phyloP scores from a whole-genome alignment of 139 green algal species.

The Bryopsis sp. region DNA sequence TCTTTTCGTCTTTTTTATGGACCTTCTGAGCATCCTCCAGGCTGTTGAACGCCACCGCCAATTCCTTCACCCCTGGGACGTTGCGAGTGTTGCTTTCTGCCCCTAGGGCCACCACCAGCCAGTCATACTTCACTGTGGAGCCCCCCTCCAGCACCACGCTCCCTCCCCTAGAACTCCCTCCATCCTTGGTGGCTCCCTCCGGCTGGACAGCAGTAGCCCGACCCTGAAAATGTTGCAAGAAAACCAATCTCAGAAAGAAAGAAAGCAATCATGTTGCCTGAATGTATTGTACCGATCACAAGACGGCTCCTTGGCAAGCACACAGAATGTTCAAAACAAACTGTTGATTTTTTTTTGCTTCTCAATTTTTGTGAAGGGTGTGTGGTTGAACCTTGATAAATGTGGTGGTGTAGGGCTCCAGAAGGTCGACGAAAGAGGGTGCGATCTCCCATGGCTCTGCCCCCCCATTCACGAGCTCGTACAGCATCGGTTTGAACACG shows the following conservation, averaged over 20 bases:
- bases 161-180: slow-evolving; percentile 12
- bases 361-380: not conserved
- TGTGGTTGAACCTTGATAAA: slow-evolving; percentile 65
- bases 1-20: too few species aligned
- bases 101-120: slow-evolving; percentile 38
- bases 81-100: slow-evolving; percentile 33
- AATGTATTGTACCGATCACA: too few species aligned
- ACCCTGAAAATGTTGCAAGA: not conserved
- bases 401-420: slow-evolving; percentile 70
- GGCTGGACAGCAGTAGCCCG: not conserved
- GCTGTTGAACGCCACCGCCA: slow-evolving; percentile 67
- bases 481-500: slow-evolving; percentile 98
- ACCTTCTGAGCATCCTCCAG: slow-evolving; percentile 61
- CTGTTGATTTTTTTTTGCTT: too few species aligned
- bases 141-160: slow-evolving; percentile 28
- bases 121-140: slow-evolving; percentile 21
- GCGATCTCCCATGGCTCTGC: slow-evolving; percentile 78
- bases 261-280: too few species aligned
- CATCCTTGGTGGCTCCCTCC: not conserved
- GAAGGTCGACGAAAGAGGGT: slow-evolving; percentile 72
- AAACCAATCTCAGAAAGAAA: too few species aligned
- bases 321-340: too few species aligned
- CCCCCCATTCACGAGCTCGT: slow-evolving; percentile 84
- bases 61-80: slow-evolving; percentile 72
- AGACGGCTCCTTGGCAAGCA: too few species aligned